Base-by-base conservation (phyloP, 176 grass and related monocot species). In the Oryza glumipatula region DNA sequence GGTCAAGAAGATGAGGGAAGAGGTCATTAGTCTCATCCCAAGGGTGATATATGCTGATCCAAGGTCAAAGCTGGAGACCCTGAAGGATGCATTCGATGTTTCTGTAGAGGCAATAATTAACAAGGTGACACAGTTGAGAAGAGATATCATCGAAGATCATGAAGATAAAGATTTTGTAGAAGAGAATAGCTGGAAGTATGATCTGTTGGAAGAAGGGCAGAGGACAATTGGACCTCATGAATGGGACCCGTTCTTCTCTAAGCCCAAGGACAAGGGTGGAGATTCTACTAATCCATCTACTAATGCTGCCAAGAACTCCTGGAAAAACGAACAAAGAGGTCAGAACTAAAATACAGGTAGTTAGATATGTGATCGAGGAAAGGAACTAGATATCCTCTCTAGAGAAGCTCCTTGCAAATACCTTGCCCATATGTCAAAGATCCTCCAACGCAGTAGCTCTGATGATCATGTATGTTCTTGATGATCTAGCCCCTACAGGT, bases 221-320 rank as follows among this genome's bases (percentile, higher is more conserved):
- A 43, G 67, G 56, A 90, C 80, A 43, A 70, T 94, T 45, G 93
- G 96, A 33, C 33, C 91, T 68, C 96, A 98, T 22, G 85, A 92
- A 79, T 98, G 96, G 96, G 96, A 98, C 88, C 96, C 96, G 5
- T 98, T 95, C 76, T 98, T 98, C 74, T 98, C 96, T 43, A 98
- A 98, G 79, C 91, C 89, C 49, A 95, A 98, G 85, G 93, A 93
- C 67, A 90, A 85, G 26, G 77, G 68, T 65, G 91, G 74, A 28
- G 93, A 95, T 86, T 85, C 90, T 66, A 74, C 71, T 21, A 65
- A 79, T 76, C 82, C 78, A 21, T 91, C 95, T 60, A 86, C 83
- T 63, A 88, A 92, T 72, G 89, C 93, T 41, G 96, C 93, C 17
- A 95, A 95, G 44, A 98, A 95, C 72, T 98, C 89, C 70, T 94